A percentile compares a stretch with the other conserved stretches of the same genome.
These are phyloP conservation scores for Tuber magnatum DNA, from an alignment of 495 filamentous ascomycete genomes.

Conservation along the genomic window DNA sequence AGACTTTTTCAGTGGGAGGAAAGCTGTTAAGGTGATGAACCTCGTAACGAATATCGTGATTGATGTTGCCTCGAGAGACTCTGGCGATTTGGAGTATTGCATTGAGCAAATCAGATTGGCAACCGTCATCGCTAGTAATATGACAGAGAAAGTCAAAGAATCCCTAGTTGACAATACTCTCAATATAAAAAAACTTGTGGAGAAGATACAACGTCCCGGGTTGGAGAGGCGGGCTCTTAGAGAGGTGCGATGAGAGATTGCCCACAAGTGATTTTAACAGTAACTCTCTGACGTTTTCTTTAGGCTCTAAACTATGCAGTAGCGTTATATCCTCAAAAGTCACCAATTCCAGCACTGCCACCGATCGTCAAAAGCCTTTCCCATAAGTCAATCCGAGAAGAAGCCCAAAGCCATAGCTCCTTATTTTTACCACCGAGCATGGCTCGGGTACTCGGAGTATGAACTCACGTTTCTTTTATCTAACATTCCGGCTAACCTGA, in stretches of 20 bases:
- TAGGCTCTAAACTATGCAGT: slow-evolving; percentile 24
- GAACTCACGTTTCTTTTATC: not conserved
- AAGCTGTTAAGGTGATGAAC: slow-evolving; percentile 31
- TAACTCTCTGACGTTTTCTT: slow-evolving; percentile 12
- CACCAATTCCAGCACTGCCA: slow-evolving; percentile 25
- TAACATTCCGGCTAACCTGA: slow-evolving; percentile 1
- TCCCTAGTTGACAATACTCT: slow-evolving; percentile 12
- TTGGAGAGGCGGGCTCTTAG: slow-evolving; percentile 20
- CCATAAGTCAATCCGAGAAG: slow-evolving; percentile 12
- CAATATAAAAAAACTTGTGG: slow-evolving; percentile 29
- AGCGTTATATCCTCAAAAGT: slow-evolving; percentile 19
- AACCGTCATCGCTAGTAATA: slow-evolving; percentile 28
- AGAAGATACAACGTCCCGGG: slow-evolving; percentile 29
- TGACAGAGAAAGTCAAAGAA: slow-evolving; percentile 29
- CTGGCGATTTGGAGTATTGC: slow-evolving; percentile 20
- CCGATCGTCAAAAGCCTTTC: slow-evolving; percentile 14
- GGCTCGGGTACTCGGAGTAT: slow-evolving; percentile 21
- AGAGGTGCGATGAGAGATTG: slow-evolving; percentile 11
- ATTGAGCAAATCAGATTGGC: slow-evolving; percentile 30
- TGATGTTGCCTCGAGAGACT: slow-evolving; percentile 36
- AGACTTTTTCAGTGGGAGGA: slow-evolving; percentile 37
- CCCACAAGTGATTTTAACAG: not conserved
- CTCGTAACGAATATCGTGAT: slow-evolving; percentile 36
- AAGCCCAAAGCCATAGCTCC: slow-evolving; percentile 12
- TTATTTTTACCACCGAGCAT: slow-evolving; percentile 22